Conservation (phyloP, 225 moss, liverwort and hornwort species). For the Polytrichum commune region DNA sequence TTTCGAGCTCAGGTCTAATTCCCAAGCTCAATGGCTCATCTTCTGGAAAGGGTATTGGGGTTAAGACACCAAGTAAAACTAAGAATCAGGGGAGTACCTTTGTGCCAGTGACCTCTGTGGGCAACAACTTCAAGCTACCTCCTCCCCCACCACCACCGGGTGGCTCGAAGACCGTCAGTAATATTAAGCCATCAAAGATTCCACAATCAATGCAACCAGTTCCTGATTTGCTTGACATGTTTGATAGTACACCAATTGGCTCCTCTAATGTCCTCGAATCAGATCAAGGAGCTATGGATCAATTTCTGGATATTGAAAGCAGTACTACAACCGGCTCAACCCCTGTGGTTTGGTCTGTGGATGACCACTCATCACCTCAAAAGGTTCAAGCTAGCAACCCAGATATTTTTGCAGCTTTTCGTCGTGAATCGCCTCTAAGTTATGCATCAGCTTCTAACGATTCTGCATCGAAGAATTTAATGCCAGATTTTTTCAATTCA, state of each 20-base stretch:
- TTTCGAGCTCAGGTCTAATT: constrained; percentile 29
- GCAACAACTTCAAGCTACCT: constrained; percentile 46
- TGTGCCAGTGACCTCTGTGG: constrained; percentile 19
- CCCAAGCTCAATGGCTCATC: constrained; percentile 29
- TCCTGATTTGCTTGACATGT: constrained; percentile 49
- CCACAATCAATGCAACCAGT: constrained; percentile 24
- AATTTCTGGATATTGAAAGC: constrained; percentile 26
- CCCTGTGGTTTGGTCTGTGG: constrained; percentile 19
- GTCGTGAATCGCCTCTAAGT: constrained; percentile 13
- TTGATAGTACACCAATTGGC: constrained; percentile 18
- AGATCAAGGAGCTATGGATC: constrained; percentile 40
- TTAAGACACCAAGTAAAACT: constrained; percentile 22
- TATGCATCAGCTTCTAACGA: constrained; percentile 14
- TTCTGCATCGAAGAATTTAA: constrained; percentile 14
- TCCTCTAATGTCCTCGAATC: constrained; percentile 24
- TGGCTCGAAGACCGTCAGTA: constrained; percentile 39
- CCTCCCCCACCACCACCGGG: constrained; percentile 65
- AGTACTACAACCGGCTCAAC: constrained; percentile 12
- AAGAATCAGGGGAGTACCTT: constrained; percentile 28
- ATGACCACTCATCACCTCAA: constrained; percentile 5
- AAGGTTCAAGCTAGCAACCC: constrained; percentile 29
- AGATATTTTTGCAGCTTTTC: constrained; percentile 33
- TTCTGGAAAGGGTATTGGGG: neutral
- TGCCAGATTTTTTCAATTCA: constrained; percentile 33
- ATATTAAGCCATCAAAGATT: constrained; percentile 22